These are phyloP conservation scores for Rusavskia elegans DNA, from an alignment of 495 filamentous ascomycete species.

Conservation along the genomic window DNA sequence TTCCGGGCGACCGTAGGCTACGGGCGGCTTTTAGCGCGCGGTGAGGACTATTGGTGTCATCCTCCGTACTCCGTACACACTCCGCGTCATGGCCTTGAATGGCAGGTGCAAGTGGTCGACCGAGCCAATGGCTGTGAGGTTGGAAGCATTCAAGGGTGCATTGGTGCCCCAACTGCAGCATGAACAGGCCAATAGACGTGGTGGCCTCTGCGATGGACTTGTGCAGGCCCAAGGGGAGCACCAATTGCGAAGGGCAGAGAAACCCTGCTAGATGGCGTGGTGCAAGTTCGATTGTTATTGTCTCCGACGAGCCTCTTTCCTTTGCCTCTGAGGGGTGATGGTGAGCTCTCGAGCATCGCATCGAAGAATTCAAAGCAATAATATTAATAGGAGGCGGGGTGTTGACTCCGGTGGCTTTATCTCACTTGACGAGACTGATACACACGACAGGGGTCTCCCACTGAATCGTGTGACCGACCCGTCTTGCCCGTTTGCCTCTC, in stretches of 20 bases:
- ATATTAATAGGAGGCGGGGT: neutral
- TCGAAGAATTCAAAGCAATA: too few species aligned
- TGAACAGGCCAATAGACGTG: neutral
- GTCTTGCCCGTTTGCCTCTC: neutral
- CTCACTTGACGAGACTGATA: neutral
- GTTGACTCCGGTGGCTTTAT: neutral
- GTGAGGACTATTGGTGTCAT: too few species aligned
- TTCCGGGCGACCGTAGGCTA: too few species aligned
- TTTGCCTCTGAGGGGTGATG: too few species aligned
- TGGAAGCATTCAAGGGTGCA: too few species aligned
- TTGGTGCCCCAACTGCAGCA: neutral
- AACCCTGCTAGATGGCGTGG: too few species aligned
- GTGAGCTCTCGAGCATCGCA: too few species aligned
- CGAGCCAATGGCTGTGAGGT: neutral
- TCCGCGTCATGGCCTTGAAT: too few species aligned
- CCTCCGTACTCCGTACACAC: too few species aligned
- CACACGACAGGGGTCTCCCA: neutral
- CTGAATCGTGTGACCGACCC: neutral
- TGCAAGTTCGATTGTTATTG: too few species aligned
- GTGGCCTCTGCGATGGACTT: neutral
- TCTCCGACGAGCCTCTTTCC: too few species aligned
- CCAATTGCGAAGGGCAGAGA: neutral
- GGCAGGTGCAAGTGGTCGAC: neutral
- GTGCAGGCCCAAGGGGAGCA: neutral
- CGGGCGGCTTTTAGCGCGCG: too few species aligned